phyloP scores from a whole-genome alignment of 495 filamentous ascomycete genomes.

The Aspergillus ellipticus region DNA sequence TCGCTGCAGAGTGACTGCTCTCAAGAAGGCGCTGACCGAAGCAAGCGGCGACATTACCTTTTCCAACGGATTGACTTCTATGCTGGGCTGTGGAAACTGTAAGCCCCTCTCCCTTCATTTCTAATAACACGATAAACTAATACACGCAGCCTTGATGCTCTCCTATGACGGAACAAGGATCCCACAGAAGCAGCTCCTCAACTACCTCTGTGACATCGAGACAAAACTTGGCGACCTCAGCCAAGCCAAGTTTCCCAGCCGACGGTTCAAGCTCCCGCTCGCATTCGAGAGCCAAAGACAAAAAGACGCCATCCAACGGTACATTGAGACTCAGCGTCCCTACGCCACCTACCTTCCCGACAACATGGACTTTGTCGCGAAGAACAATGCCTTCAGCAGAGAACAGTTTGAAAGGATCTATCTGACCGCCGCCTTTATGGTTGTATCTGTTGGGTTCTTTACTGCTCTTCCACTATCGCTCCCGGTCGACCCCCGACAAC shows the following conservation, averaged over 20 bases:
- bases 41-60: slow-evolving; percentile 28
- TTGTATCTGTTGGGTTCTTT: slow-evolving; percentile 57
- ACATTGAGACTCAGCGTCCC: slow-evolving; percentile 55
- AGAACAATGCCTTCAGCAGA: slow-evolving; percentile 53
- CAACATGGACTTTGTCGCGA: slow-evolving; percentile 53
- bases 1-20: slow-evolving; percentile 45
- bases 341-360: slow-evolving; percentile 57
- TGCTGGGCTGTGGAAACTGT: slow-evolving; percentile 47
- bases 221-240: slow-evolving; percentile 31
- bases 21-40: slow-evolving; percentile 39
- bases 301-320: slow-evolving; percentile 47
- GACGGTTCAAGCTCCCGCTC: slow-evolving; percentile 52
- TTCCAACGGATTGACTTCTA: slow-evolving; percentile 37
- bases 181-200: slow-evolving; percentile 29
- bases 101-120: slow-evolving; percentile 1
- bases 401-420: slow-evolving; percentile 44
- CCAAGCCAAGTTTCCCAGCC: slow-evolving; percentile 45
- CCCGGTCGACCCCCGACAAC: slow-evolving; percentile 53
- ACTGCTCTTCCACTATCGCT: slow-evolving; percentile 49
- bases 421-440: slow-evolving; percentile 45
- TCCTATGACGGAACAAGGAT: slow-evolving; percentile 46
- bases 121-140: background rate
- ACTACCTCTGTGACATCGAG: slow-evolving; percentile 27
- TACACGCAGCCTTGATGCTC: slow-evolving; percentile 36
- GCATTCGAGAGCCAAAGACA: slow-evolving; percentile 50